Evolutionary conservation across 176 grass and related monocot genomes (phyloP).

Genomic region (Neostapfia colusana): DNA sequence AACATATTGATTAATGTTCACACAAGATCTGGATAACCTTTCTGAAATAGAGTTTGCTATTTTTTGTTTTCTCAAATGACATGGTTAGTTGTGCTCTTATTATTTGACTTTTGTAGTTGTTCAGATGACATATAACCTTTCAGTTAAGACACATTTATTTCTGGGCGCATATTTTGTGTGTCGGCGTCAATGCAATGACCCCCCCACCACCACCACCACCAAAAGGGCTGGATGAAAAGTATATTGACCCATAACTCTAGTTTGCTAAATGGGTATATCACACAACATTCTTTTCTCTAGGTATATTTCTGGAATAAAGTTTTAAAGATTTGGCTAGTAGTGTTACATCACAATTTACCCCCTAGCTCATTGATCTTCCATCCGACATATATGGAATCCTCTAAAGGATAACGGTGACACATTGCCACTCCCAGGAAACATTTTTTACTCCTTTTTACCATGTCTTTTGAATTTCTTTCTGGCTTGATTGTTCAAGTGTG

Average conservation of each 20-base stretch:
- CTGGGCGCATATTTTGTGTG: background rate
- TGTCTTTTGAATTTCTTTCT: constrained; percentile 38
- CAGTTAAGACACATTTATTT: background rate
- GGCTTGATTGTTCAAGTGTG: constrained; percentile 38
- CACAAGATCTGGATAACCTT: background rate
- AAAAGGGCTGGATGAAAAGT: background rate
- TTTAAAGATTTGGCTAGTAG: constrained; percentile 42
- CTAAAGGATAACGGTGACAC: constrained; percentile 49
- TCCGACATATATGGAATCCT: background rate
- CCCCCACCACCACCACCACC: no score
- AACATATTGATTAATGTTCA: background rate
- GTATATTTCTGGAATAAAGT: constrained; percentile 18
- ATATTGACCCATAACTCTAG: background rate
- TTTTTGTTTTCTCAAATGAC: background rate
- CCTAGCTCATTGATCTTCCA: constrained; percentile 14
- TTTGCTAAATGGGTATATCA: background rate
- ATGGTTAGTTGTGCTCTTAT: background rate
- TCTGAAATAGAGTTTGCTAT: background rate
- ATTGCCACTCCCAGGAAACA: constrained; percentile 29
- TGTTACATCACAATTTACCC: constrained; percentile 29
- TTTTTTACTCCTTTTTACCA: constrained; percentile 48
- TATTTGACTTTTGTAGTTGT: background rate
- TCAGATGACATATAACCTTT: background rate
- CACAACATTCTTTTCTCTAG: constrained; percentile 11
- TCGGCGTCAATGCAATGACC: background rate